Conservation (phyloP, 2,329 filamentous ascomycete species). For the Colletotrichum eremochloae region DNA sequence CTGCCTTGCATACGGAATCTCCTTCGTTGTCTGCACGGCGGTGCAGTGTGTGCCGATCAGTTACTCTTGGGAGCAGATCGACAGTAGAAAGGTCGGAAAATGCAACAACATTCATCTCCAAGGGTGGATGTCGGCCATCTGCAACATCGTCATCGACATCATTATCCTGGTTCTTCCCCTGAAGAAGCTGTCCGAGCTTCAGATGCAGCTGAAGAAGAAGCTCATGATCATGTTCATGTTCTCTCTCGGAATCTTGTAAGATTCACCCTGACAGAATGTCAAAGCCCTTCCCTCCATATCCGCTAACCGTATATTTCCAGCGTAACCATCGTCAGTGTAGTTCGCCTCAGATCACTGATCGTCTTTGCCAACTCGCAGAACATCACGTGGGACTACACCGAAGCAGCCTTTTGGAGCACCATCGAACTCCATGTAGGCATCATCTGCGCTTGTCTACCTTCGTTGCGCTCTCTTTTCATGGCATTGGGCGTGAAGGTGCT, state of each 20-base stretch:
- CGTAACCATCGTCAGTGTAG: conserved; percentile 3
- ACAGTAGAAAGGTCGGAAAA: neutral
- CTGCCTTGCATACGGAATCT: neutral
- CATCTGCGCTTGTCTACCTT: conserved; percentile 26
- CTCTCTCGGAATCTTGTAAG: conserved; percentile 44
- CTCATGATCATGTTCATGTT: conserved; percentile 40
- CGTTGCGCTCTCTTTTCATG: neutral
- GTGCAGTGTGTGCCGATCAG: neutral
- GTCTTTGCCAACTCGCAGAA: conserved; percentile 10
- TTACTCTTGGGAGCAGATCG: conserved; percentile 4
- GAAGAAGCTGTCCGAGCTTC: conserved; percentile 38
- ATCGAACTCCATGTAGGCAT: conserved; percentile 23
- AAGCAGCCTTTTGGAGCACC: conserved; percentile 17
- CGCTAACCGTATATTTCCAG: neutral
- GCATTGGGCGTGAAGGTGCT: neutral
- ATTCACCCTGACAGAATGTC: neutral
- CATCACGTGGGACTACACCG: conserved; percentile 11
- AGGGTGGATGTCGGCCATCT: conserved; percentile 14
- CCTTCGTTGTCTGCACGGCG: neutral
- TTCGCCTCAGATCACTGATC: conserved; percentile 6
- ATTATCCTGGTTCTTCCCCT: conserved; percentile 43
- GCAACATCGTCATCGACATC: conserved; percentile 44
- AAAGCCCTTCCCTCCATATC: neutral
- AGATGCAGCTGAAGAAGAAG: conserved; percentile 42
- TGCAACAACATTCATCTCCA: conserved; percentile 12